Evolutionary conservation across 306 rosid species (phyloP).

Genomic region (Abrus pulchellus): DNA sequence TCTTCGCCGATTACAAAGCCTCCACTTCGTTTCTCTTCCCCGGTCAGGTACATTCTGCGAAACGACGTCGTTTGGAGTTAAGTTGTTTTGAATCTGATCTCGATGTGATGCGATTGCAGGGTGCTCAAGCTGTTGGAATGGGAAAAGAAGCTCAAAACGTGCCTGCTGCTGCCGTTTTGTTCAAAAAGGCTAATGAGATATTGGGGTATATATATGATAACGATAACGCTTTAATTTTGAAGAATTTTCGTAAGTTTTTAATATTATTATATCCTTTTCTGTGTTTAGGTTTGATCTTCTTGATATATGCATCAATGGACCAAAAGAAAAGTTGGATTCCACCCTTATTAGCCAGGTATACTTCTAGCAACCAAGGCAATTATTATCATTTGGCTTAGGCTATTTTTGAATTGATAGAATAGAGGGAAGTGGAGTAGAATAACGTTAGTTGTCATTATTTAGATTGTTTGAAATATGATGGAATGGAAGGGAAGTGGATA

Average conservation of each 20-base stretch:
- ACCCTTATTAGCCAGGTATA: constrained; percentile 90
- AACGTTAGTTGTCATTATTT: neutral
- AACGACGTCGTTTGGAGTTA: neutral
- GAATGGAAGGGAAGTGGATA: neutral
- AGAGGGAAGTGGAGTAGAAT: neutral
- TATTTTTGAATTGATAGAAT: neutral
- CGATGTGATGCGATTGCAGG: constrained; percentile 58
- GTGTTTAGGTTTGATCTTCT: constrained; percentile 90
- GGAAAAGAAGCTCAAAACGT: constrained; percentile 92
- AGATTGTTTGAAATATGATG: neutral
- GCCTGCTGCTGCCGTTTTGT: constrained; percentile 78
- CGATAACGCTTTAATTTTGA: neutral
- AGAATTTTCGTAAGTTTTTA: neutral
- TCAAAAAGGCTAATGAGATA: constrained; percentile 79
- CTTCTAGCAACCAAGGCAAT: neutral
- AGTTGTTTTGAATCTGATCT: neutral
- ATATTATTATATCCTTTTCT: constrained; percentile 7
- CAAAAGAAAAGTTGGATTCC: constrained; percentile 92
- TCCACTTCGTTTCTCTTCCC: constrained; percentile 87
- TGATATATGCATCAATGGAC: constrained; percentile 89
- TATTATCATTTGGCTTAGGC: constrained; percentile 11
- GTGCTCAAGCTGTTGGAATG: constrained; percentile 98
- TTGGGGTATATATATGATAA: constrained; percentile 64
- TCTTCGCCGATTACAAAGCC: constrained; percentile 80
- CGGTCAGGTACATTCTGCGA: constrained; percentile 68